Evolutionary conservation across 1,284 basidiomycete species (phyloP).

Genomic region (Heterobasidion irregulare): DNA sequence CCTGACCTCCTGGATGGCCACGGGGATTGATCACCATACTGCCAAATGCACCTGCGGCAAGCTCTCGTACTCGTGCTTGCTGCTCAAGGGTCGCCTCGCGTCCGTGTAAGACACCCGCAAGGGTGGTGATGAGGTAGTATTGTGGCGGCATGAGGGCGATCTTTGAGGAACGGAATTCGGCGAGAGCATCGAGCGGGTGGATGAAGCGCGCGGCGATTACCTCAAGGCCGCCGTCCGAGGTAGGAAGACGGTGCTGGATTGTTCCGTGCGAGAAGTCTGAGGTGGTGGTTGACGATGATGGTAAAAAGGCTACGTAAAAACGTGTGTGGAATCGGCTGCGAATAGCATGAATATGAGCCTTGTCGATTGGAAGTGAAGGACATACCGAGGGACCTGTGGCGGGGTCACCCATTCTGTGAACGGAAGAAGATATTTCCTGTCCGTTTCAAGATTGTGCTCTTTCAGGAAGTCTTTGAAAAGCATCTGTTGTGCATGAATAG

Average conservation of each 20-base stretch:
- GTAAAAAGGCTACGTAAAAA: constrained; percentile 58
- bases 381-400: constrained; percentile 38
- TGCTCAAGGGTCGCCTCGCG: constrained; percentile 28
- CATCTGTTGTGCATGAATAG: constrained; percentile 42
- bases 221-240: constrained; percentile 61
- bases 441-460: constrained; percentile 31
- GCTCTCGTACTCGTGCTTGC: constrained; percentile 30
- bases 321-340: constrained; percentile 58
- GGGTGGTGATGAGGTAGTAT: constrained; percentile 55
- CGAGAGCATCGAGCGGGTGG: constrained; percentile 40
- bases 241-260: constrained; percentile 50
- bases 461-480: constrained; percentile 48
- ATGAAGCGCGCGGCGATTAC: constrained; percentile 58
- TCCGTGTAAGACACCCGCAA: constrained; percentile 39
- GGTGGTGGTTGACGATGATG: constrained; percentile 27
- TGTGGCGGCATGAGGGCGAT: constrained; percentile 66
- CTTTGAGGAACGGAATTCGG: constrained; percentile 37
- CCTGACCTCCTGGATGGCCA: constrained; percentile 22
- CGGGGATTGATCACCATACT: constrained; percentile 48
- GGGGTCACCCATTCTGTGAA: constrained; percentile 72
- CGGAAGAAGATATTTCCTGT: constrained; percentile 40
- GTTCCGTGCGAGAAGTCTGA: constrained; percentile 42
- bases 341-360: background rate
- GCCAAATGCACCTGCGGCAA: constrained; percentile 53
- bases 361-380: background rate